phyloP scores from a whole-genome alignment of 208 protist genomes.

The Herpetomonas samuelpessoai region DNA sequence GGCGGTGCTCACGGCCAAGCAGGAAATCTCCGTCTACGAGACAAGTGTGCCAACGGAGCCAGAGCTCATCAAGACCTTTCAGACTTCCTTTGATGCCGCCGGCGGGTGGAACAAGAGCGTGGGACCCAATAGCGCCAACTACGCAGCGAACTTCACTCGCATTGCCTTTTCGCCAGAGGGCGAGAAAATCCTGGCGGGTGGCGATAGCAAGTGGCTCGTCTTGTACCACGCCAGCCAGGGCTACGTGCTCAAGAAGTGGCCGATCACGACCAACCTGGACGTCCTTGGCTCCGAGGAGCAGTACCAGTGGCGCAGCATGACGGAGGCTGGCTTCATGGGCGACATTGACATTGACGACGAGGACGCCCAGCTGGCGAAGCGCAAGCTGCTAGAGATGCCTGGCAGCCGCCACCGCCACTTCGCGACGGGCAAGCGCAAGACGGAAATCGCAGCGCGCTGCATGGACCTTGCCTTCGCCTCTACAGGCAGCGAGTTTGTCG shows the following conservation, averaged over 20 bases:
- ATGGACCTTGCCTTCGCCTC: conserved; percentile 77
- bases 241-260: conserved; percentile 89
- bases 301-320: conserved; percentile 83
- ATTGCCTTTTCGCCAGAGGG: conserved; percentile 89
- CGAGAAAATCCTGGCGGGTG: conserved; percentile 84
- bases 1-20: conserved; percentile 80
- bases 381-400: conserved; percentile 87
- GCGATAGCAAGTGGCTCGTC: conserved; percentile 88
- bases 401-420: conserved; percentile 86
- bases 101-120: conserved; percentile 85
- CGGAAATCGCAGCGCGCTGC: conserved; percentile 73
- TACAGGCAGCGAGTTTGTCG: conserved; percentile 86
- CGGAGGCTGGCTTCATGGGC: conserved; percentile 77
- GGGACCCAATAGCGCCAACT: conserved; percentile 81
- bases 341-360: conserved; percentile 86
- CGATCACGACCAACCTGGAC: conserved; percentile 87
- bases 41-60: conserved; percentile 77
- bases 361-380: conserved; percentile 74
- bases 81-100: conserved; percentile 77
- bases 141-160: conserved; percentile 74
- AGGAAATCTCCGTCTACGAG: conserved; percentile 88
- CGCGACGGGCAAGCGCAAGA: conserved; percentile 89
- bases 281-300: conserved; percentile 88
- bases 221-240: conserved; percentile 88
- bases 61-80: conserved; percentile 84